Evolutionary conservation across 495 filamentous ascomycete species (phyloP), one percentile per base, ranked within the genome.

Genomic region (Aspergillus heteromorphus): DNA sequence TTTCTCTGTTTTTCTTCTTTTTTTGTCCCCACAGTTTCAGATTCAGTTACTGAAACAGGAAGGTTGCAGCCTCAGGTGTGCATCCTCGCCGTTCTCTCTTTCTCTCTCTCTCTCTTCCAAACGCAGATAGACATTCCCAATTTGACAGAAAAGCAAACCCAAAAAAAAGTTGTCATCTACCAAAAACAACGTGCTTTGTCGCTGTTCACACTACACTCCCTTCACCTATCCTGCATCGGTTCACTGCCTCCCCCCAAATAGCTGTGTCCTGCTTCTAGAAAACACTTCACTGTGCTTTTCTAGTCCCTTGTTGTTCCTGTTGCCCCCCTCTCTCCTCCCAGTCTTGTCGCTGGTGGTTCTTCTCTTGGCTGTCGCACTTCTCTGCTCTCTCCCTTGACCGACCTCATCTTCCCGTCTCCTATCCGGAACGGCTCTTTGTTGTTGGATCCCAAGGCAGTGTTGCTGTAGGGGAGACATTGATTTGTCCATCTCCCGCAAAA

Each of bases 401-500:
- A n/a, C n/a, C n/a, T n/a, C n/a, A n/a, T 56, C 30, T 20, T 53
- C 40, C 41, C 54, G 51, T 56, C 54, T 63, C 51, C 54, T 27
- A 41, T 40, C 14, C 49, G 45, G 48, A 55, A 56, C 55, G 29
- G 31, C 40, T 47, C 7, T 41, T 40, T n/a, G n/a, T 49, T 40
- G 27, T 45, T 60, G 29, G 30, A 20, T 51, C 48, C 42, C 61
- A 69, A 54, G 53, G 58, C 55, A 64, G 56, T 55, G 60, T 60
- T 60, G 52, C 66, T 75, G 70, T 76, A 85, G 90, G 91, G 89
- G 92, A 96, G 86, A 90, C 92, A 96, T 97, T 97, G 72, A 85
- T 64, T 97, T 96, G 92, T 95, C 88, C 79, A 88, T 96, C 91
- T 96, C 91, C 88, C 83, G 76, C 77, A 77, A 70, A 80, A 77